Conservation (phyloP, 139 green algal species). For the Asterochloris sp. region DNA sequence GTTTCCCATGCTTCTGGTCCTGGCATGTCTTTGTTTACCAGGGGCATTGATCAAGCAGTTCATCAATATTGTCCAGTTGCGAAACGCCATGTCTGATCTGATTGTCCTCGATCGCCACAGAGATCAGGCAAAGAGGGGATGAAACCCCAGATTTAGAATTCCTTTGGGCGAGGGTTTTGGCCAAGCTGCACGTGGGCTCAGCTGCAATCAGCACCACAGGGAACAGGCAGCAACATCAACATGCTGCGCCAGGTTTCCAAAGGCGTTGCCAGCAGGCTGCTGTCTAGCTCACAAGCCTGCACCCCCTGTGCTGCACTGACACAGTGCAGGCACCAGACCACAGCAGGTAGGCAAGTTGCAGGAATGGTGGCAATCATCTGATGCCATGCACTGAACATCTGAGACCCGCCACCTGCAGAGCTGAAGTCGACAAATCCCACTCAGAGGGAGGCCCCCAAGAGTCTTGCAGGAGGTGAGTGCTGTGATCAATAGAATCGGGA, state of each 20-base stretch:
- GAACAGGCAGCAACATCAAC: background rate
- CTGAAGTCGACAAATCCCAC: background rate
- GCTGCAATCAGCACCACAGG: no score
- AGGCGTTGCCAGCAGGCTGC: background rate
- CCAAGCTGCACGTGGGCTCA: no score
- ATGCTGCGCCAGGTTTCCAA: background rate
- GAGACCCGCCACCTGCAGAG: background rate
- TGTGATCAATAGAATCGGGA: background rate
- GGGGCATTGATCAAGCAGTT: no score
- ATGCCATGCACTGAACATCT: background rate
- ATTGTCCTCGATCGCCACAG: no score
- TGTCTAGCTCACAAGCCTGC: background rate
- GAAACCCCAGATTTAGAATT: no score
- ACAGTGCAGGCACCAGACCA: background rate
- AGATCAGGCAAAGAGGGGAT: no score
- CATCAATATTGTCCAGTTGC: no score
- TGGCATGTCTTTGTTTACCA: no score
- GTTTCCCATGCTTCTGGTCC: no score
- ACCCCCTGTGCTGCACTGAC: background rate
- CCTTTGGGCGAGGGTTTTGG: no score
- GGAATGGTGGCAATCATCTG: background rate
- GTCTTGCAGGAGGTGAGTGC: conserved; percentile 6
- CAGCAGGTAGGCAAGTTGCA: background rate
- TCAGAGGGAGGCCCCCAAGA: conserved; percentile 7
- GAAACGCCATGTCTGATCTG: no score